Base-by-base conservation (phyloP, 2,329 filamentous ascomycete genomes). In the Thelonectria rubi region DNA sequence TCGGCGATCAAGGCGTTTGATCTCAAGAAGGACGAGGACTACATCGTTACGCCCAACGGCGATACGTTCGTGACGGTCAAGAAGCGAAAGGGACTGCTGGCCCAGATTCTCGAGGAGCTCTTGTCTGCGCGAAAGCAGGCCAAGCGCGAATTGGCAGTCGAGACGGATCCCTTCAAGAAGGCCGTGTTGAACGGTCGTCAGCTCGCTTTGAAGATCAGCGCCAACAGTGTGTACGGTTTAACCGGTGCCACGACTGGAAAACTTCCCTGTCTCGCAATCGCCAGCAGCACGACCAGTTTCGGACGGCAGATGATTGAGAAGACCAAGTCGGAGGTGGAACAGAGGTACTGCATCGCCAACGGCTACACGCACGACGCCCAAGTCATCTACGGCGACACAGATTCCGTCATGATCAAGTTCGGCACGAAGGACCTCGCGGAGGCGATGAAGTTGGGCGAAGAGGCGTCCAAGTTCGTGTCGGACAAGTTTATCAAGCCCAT, bases 341-440 rank as follows among this genome's bases (percentile, higher is more conserved):
- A 86, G 42, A 89, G 88, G 68, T 99, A 97, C 78, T 94, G 87
- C 50, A 94, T 97, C 58, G 92, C 92, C 51, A 98, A 99, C 72
- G 95, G 95, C 17, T 99, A 98, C 78, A 88, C 86, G 2, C 93
- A 98, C 75, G 92, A 99, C 76, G 95, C 95, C 0, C 89, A 97
- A 74, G 95, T 99, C 79, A 96, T 99, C 65, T 99, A 99, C 70
- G 95, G 95, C 81, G 95, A 99, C 78, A 99, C 95, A 2, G 95
- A 99, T 84, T 99, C 95, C 9, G 95, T 99, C 80, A 99, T 99
- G 95, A 94, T 99, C 64, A 98, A 97, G 74, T 99, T 99, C 69
- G 95, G 95, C 45, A 94, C 93, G 10, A 89, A 88, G 43, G 93
- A 97, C 66, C 83, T 99, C 17, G 85, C 87, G 6, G 92, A 95